Evolutionary conservation across 2,329 filamentous ascomycete genomes (phyloP).

Genomic region (Herpotrichia juniperi): DNA sequence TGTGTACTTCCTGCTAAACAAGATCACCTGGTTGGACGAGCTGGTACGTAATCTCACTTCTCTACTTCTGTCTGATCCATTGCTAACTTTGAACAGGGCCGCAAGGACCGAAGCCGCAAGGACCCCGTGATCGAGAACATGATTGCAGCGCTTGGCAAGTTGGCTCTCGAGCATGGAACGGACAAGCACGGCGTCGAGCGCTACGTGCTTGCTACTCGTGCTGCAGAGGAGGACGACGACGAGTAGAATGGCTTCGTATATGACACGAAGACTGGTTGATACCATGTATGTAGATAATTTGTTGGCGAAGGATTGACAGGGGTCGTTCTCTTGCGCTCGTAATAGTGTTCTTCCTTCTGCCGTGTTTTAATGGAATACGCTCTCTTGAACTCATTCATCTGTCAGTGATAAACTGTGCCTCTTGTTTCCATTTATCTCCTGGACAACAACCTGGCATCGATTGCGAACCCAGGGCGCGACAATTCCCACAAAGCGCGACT

Average conservation of each 20-base stretch:
- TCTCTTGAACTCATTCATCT: no score
- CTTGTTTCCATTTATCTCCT: no score
- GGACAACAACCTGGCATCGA: no score
- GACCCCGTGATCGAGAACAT: conserved; percentile 72
- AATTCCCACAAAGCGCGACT: no score
- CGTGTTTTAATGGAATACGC: no score
- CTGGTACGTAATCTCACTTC: conserved; percentile 37
- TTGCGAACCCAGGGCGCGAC: no score
- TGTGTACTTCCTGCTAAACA: conserved; percentile 68
- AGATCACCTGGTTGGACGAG: conserved; percentile 64
- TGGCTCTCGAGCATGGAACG: conserved; percentile 64
- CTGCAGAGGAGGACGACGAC: conserved; percentile 54
- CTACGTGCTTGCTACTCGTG: conserved; percentile 53
- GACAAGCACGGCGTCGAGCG: conserved; percentile 55
- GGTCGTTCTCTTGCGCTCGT: no score
- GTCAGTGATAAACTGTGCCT: no score
- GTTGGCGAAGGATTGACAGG: neutral
- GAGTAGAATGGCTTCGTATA: conserved; percentile 40
- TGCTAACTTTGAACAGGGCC: conserved; percentile 45
- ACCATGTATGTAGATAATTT: no score
- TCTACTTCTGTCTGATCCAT: neutral
- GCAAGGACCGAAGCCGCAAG: conserved; percentile 65
- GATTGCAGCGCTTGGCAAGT: conserved; percentile 68
- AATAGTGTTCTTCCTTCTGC: no score
- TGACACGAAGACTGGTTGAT: neutral